These are phyloP conservation scores for Hymenoscyphus scutula DNA, from an alignment of 2,329 filamentous ascomycete genomes.

Conservation along the genomic window DNA sequence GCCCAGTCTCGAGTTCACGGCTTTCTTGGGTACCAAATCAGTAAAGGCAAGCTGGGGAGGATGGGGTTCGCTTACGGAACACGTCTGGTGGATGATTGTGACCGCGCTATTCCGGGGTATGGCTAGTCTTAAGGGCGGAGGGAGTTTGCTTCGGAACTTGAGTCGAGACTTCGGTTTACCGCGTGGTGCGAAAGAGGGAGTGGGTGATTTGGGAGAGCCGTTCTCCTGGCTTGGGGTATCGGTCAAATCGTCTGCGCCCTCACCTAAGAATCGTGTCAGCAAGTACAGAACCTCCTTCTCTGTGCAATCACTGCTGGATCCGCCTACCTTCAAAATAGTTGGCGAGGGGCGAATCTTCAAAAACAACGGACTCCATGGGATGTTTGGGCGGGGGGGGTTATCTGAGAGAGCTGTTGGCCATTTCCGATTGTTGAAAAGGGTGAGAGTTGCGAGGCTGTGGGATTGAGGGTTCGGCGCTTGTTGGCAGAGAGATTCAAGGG, in stretches of 20 bases:
- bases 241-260: slow-evolving; percentile 44
- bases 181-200: slow-evolving; percentile 51
- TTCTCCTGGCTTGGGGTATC: slow-evolving; percentile 25
- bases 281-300: background rate
- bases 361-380: slow-evolving; percentile 81
- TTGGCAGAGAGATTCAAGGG: background rate
- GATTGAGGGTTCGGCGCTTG: background rate
- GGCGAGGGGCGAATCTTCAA: slow-evolving; percentile 83
- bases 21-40: slow-evolving; percentile 48
- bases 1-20: slow-evolving; percentile 69
- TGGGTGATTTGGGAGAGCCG: slow-evolving; percentile 30
- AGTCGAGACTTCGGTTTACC: slow-evolving; percentile 54
- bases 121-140: slow-evolving; percentile 44
- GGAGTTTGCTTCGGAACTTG: slow-evolving; percentile 51
- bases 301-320: slow-evolving; percentile 11
- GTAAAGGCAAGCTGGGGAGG: slow-evolving; percentile 10
- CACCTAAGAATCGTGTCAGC: slow-evolving; percentile 37
- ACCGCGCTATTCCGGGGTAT: slow-evolving; percentile 42
- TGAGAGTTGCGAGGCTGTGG: background rate
- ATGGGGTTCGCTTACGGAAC: slow-evolving; percentile 45
- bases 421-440: background rate
- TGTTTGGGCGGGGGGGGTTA: slow-evolving; percentile 20
- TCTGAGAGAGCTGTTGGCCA: slow-evolving; percentile 8
- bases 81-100: slow-evolving; percentile 48
- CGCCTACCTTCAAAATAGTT: slow-evolving; percentile 81